Evolutionary conservation across 2,329 filamentous ascomycete species (phyloP).

Genomic region (Macrophomina tecta): DNA sequence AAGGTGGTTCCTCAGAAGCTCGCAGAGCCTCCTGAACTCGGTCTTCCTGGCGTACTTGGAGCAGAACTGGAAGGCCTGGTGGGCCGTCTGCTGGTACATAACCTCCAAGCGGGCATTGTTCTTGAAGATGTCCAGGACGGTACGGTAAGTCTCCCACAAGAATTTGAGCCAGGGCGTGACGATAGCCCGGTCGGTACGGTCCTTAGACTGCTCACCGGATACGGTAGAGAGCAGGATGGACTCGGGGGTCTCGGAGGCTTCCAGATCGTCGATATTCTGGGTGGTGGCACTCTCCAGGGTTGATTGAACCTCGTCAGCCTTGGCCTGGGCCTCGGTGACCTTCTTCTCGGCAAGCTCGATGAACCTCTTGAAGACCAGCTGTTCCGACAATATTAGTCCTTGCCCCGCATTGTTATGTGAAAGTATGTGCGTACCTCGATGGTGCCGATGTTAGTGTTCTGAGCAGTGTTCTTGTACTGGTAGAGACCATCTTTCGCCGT

Average conservation of each 20-base stretch:
- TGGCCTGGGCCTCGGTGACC: conserved; percentile 92
- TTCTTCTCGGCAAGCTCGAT: conserved; percentile 96
- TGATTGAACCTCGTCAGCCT: conserved; percentile 93
- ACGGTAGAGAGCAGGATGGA: conserved; percentile 97
- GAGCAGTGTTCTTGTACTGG: conserved; percentile 99
- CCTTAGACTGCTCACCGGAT: conserved; percentile 95
- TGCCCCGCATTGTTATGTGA: conserved; percentile 6
- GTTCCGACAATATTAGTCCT: conserved; percentile 14
- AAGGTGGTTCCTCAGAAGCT: conserved; percentile 96
- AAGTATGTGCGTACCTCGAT: conserved; percentile 75
- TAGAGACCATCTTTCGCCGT: conserved; percentile 98
- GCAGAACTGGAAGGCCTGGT: conserved; percentile 98
- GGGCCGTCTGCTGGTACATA: conserved; percentile 97
- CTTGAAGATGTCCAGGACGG: conserved; percentile 96
- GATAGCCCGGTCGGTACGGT: conserved; percentile 96
- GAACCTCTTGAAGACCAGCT: conserved; percentile 92
- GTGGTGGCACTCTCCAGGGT: conserved; percentile 78
- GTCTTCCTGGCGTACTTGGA: conserved; percentile 98
- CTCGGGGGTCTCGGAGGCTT: conserved; percentile 96
- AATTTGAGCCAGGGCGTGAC: conserved; percentile 99
- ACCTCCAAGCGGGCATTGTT: conserved; percentile 98
- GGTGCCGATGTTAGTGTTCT: conserved; percentile 97
- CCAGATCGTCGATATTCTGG: conserved; percentile 87
- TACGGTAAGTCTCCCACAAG: conserved; percentile 98
- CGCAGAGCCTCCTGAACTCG: conserved; percentile 97